A percentile compares a stretch with the other conserved stretches of the same genome.
Conservation (phyloP, 139 green algal genomes). For the Auxenochlorella pyrenoidosa region DNA sequence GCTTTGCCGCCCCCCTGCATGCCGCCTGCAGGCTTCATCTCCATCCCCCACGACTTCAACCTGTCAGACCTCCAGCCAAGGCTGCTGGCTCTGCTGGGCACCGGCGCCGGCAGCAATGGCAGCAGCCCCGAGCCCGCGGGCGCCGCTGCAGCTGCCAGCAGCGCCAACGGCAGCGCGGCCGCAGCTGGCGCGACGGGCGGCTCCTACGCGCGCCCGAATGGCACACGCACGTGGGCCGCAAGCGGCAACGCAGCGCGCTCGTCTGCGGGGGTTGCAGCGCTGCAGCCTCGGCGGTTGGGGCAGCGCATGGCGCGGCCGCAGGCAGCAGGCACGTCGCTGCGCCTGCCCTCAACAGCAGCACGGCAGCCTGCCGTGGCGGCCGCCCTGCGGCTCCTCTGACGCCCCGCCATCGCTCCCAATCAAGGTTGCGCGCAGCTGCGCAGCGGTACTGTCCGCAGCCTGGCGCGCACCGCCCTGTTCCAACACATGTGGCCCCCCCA, state of each 20-base stretch:
- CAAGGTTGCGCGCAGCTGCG: too few species aligned
- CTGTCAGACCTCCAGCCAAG: slow-evolving; percentile 67
- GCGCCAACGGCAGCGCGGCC: not conserved
- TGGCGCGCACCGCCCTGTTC: too few species aligned
- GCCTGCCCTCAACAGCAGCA: not conserved
- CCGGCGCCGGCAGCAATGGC: not conserved
- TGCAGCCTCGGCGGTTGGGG: not conserved
- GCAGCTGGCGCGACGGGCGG: not conserved
- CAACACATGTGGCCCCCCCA: not conserved
- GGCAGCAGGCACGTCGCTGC: not conserved
- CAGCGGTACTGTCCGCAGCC: too few species aligned
- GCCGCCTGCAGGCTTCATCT: slow-evolving; percentile 83
- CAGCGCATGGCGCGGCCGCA: not conserved
- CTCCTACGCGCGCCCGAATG: not conserved
- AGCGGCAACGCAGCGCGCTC: not conserved
- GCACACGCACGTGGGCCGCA: not conserved
- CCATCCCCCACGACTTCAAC: slow-evolving; percentile 90
- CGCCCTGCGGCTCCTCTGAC: not conserved
- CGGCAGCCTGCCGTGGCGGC: not conserved
- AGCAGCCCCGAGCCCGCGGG: not conserved
- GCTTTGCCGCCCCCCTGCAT: not conserved
- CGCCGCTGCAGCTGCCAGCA: not conserved
- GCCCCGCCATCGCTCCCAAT: not conserved
- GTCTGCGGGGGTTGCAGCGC: not conserved
- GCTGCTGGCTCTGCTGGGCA: slow-evolving; percentile 62